A percentile compares a stretch with the other conserved stretches of the same genome.
Conservation (phyloP, 1,284 basidiomycete species). For the Agroathelia rolfsii region DNA sequence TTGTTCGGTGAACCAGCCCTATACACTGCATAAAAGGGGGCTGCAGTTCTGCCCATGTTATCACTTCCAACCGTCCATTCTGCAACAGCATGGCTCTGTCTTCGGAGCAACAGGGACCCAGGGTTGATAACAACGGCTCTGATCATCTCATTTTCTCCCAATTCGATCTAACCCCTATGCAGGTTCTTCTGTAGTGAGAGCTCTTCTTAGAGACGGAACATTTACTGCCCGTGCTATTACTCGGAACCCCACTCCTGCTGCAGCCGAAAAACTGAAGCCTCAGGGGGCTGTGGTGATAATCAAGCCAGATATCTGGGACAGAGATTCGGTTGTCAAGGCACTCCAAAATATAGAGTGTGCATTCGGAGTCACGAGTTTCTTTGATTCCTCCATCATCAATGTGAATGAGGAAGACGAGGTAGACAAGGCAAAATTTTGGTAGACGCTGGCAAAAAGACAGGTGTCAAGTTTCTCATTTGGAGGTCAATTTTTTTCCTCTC, state of each 20-base stretch:
- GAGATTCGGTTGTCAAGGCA: conserved; percentile 19
- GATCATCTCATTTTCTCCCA: too few species aligned
- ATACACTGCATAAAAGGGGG: too few species aligned
- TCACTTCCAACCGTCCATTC: too few species aligned
- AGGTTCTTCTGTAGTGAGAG: conserved; percentile 19
- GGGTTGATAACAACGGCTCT: too few species aligned
- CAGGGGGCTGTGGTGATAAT: conserved; percentile 26
- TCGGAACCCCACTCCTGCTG: conserved; percentile 19
- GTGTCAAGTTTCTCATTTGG: conserved; percentile 22
- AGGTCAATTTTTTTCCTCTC: conserved; percentile 12
- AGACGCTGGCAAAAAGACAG: conserved; percentile 22
- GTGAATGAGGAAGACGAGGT: conserved; percentile 17
- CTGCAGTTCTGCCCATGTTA: too few species aligned
- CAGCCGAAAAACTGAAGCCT: conserved; percentile 16
- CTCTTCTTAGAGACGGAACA: conserved; percentile 22
- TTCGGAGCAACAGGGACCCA: too few species aligned
- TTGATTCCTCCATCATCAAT: conserved; percentile 14
- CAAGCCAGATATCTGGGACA: conserved; percentile 22
- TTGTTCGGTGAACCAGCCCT: too few species aligned
- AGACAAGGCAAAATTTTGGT: conserved; percentile 28
- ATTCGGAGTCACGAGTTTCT: conserved; percentile 23
- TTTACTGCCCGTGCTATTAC: conserved; percentile 23
- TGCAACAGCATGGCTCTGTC: too few species aligned
- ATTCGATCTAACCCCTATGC: too few species aligned
- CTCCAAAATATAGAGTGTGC: conserved; percentile 27